These are phyloP conservation scores for Isatis tinctoria DNA, from an alignment of 345 rosid species.

Conservation along the genomic window DNA sequence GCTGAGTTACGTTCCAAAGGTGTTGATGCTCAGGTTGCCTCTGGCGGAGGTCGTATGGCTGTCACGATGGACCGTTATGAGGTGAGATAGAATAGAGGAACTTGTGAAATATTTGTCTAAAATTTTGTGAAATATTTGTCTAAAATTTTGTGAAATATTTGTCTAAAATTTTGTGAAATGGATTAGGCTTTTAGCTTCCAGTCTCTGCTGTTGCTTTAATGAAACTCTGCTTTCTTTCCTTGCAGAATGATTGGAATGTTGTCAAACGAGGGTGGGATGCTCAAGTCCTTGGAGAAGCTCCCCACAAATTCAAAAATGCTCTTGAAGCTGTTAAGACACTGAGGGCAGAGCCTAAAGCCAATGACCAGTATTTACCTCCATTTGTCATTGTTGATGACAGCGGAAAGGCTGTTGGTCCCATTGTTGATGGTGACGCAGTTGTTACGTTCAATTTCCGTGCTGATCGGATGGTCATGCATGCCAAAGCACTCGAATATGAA, in stretches of 20 bases:
- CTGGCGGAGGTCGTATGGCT: constrained; percentile 98
- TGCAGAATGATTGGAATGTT: constrained; percentile 92
- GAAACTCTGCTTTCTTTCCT: background rate
- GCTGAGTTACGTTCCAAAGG: constrained; percentile 62
- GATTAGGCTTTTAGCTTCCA: background rate
- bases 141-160: background rate
- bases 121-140: background rate
- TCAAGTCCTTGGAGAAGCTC: constrained; percentile 98
- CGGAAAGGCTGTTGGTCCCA: constrained; percentile 82
- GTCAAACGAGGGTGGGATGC: constrained; percentile 99
- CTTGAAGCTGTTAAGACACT: constrained; percentile 85
- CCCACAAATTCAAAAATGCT: constrained; percentile 70
- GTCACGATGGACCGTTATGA: constrained; percentile 99
- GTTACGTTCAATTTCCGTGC: constrained; percentile 95
- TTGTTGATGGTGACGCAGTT: constrained; percentile 93
- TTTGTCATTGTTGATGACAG: constrained; percentile 82
- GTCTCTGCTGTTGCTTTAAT: background rate
- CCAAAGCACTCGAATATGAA: constrained; percentile 87
- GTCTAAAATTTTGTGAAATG: background rate
- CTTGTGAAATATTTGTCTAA: background rate
- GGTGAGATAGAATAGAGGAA: constrained; percentile 35
- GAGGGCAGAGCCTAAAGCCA: constrained; percentile 60
- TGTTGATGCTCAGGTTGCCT: constrained; percentile 83
- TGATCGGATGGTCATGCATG: constrained; percentile 93
- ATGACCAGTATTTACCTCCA: constrained; percentile 88